A percentile compares a stretch with the other conserved stretches of the same genome.
Conservation (phyloP, 2,329 filamentous ascomycete genomes). For the Penicillium sp. region DNA sequence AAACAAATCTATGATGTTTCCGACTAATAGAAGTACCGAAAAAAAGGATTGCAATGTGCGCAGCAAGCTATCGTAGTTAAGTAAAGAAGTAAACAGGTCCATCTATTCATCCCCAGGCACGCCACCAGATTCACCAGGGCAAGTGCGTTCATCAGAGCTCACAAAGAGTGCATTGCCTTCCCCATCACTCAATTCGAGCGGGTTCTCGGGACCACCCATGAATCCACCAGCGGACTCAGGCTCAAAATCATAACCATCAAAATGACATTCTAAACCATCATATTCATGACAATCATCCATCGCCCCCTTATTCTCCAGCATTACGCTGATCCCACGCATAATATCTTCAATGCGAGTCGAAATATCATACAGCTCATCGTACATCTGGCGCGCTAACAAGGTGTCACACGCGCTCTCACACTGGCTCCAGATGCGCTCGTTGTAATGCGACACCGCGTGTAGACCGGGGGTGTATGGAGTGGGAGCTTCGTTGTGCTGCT, state of each 20-base stretch:
- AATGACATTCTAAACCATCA: not conserved
- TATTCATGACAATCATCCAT: not conserved
- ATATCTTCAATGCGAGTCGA: not conserved
- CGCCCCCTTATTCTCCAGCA: not conserved
- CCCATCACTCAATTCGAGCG: not conserved
- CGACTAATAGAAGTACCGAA: no score
- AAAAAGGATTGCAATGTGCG: not conserved
- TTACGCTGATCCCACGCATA: not conserved
- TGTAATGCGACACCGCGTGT: not conserved
- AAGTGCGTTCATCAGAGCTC: not conserved
- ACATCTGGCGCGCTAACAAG: not conserved
- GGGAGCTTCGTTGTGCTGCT: not conserved
- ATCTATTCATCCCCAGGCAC: not conserved
- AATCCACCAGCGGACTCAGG: not conserved
- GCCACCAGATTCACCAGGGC: not conserved
- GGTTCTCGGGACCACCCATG: not conserved
- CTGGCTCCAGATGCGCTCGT: not conserved
- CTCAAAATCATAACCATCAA: not conserved
- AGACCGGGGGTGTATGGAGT: not conserved
- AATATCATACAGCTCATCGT: not conserved
- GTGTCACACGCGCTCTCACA: not conserved
- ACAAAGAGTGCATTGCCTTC: not conserved
- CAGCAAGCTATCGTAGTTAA: not conserved
- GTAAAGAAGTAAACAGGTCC: not conserved
- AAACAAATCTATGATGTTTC: no score